phyloP scores from a whole-genome alignment of 2,329 filamentous ascomycete genomes.

The Aspergillus bombycis region DNA sequence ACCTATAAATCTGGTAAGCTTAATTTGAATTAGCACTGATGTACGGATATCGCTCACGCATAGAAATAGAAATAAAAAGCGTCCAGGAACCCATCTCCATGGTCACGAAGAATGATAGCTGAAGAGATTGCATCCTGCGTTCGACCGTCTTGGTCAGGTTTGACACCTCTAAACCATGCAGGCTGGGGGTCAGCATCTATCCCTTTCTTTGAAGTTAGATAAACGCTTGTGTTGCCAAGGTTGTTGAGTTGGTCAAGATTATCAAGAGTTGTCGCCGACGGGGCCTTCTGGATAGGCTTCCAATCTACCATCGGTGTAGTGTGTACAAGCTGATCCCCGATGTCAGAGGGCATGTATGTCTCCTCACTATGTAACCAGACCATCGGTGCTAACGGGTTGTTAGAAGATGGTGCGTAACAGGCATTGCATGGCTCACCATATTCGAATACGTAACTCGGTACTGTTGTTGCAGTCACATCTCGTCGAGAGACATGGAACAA shows the following conservation, averaged over 20 bases:
- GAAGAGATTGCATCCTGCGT: conserved; percentile 55
- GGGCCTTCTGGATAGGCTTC: conserved; percentile 39
- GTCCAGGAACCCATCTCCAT: conserved; percentile 57
- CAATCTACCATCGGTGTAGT: conserved; percentile 51
- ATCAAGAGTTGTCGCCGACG: conserved; percentile 48
- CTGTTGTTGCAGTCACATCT: conserved; percentile 19
- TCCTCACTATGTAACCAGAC: conserved; percentile 56
- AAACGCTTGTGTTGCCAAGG: conserved; percentile 51
- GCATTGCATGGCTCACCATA: conserved; percentile 42
- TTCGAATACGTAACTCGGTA: conserved; percentile 50
- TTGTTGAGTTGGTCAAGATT: conserved; percentile 54
- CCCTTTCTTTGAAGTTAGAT: conserved; percentile 53
- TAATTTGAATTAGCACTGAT: neutral
- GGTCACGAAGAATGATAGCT: conserved; percentile 61
- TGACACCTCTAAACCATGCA: conserved; percentile 56
- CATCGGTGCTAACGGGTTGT: conserved; percentile 48
- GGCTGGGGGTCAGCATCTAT: conserved; percentile 48
- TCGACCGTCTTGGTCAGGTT: conserved; percentile 55
- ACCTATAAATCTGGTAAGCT: conserved; percentile 33
- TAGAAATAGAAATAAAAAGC: conserved; percentile 69
- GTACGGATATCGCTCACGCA: conserved; percentile 40
- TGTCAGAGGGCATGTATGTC: conserved; percentile 54
- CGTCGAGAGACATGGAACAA: neutral
- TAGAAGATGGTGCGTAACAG: conserved; percentile 1
- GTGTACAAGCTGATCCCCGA: conserved; percentile 50